Base-by-base conservation (phyloP, 805 yeast genomes). In the Lachancea meyersii region DNA sequence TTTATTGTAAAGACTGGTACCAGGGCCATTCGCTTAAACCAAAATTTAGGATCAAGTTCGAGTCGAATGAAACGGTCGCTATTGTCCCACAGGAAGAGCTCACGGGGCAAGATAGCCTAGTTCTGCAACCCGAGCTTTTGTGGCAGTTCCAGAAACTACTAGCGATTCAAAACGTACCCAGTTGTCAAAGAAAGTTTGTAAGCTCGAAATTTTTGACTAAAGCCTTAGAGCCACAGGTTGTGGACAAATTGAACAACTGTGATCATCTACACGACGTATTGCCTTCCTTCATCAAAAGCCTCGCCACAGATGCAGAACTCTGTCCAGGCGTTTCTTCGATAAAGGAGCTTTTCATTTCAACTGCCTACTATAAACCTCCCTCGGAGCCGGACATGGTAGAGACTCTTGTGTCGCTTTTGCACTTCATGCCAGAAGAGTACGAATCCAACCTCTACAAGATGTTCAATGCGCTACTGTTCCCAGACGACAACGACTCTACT, bases 361-460 rank as follows among this genome's bases (percentile, higher is more conserved):
- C 57, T 10, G 65, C 65, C 20, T 41, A 48, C 17, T 54, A 58
- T 34, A 48, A 42, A 30, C 60, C 60, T 1, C 35, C 52, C 8
- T 35, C 31, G 9, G 44, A 47, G 13, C 49, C 49, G 18, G 51
- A 52, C 5, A 41, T 51, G 4, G 40, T 48, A 13, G 57, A 55
- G 31, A 57, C 63, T 2, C 43, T 44, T 26, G 46, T 61, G n/a
- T 44, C 61, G 2, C 43, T 59, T 19, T 51, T 62, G 31, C 64
- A 61, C 40, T 62, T 62, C 39, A 46, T 57, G 44, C 63, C 64
- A 1, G 67, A 62, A 26, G 65, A 62, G 36, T 62, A 58, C 38
- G 60, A 60, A 16, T 30, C 55, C 3, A 60, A 54, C 35, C 43
- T 62, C 5, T 61, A 61, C 40, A 52, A 54, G 28, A 62, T 62